Evolutionary conservation across 75 land plant genomes (phyloP), one percentile per base, ranked within the genome.

Genomic region (Larix kaempferi): DNA sequence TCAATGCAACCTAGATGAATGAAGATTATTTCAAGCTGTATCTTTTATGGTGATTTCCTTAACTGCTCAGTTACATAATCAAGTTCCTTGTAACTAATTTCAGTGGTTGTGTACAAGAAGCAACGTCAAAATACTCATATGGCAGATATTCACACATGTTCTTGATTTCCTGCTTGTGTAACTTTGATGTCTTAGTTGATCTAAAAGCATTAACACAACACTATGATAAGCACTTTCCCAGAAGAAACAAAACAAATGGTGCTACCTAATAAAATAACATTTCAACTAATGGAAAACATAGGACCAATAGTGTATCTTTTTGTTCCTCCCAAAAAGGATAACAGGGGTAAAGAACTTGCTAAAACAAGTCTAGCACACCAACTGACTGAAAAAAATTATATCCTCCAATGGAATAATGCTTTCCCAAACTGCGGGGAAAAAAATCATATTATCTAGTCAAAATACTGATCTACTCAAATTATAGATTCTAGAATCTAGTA

Each of bases 111-210:
- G 86, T 89, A 67, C 97, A 89, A 11, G 99, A 77, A 78, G 78
- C 82, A 62, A 92, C 93, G 78, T 96, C 94, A 80, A 88, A 90
- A 65, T 90, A 88, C 83, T 96, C 99, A 86, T 88, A 96, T 13
- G 99, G 98, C 14, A 94, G 91, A 76, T 96, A 92, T 71, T 96
- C 99, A 76, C 94, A 94, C 75, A 91, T 89, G 73, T 94, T 89
- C 77, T 94, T 96, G 78, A 96, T 96, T 84, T 96, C 99, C n/a
- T 90, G 96, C 16, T 91, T 86, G 44, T 17, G 93, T 90, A 56
- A 80, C 77, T 96, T 96, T 96, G 54, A 96, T 94, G 41, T 94
- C 96, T 96, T 96, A 39, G 10, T 37, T 37, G 22, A 67, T 22
- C 37, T 23, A 67, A 67, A 67, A 17, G 39, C 37, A 44, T 44